These are phyloP conservation scores for Penstemon davidsonii DNA, from an alignment of 257 asterid genomes.

Conservation along the genomic window DNA sequence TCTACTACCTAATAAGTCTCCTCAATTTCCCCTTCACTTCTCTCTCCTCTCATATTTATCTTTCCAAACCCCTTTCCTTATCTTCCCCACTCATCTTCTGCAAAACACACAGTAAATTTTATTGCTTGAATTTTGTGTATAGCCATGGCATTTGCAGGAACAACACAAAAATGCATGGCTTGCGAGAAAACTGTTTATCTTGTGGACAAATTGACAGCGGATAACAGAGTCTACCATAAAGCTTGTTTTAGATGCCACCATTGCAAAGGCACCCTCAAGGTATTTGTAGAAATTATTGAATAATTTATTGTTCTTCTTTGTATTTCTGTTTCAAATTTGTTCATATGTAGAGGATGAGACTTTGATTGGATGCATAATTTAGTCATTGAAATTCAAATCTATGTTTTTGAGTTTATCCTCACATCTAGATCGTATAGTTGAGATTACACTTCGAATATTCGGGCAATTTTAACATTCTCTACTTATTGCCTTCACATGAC, in stretches of 20 bases:
- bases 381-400: not conserved
- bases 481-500: too few species aligned
- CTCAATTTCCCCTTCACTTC: not conserved
- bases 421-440: not conserved
- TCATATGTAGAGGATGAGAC: not conserved
- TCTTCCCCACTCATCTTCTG: conserved; percentile 28
- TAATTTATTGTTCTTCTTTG: not conserved
- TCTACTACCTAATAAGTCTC: conserved; percentile 24
- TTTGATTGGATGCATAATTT: not conserved
- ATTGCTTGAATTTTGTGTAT: conserved; percentile 22
- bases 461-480: too few species aligned
- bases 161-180: conserved; percentile 97
- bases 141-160: conserved; percentile 94
- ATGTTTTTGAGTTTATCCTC: not conserved
- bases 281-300: conserved; percentile 3
- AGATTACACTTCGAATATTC: too few species aligned
- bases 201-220: conserved; percentile 89
- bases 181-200: conserved; percentile 90
- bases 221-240: conserved; percentile 83
- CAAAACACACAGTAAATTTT: not conserved
- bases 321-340: not conserved
- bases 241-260: conserved; percentile 98
- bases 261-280: conserved; percentile 96
- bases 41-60: conserved; percentile 15
- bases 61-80: conserved; percentile 29